Conservation (phyloP, 2,329 filamentous ascomycete species). For the Cordyceps pruinosa region DNA sequence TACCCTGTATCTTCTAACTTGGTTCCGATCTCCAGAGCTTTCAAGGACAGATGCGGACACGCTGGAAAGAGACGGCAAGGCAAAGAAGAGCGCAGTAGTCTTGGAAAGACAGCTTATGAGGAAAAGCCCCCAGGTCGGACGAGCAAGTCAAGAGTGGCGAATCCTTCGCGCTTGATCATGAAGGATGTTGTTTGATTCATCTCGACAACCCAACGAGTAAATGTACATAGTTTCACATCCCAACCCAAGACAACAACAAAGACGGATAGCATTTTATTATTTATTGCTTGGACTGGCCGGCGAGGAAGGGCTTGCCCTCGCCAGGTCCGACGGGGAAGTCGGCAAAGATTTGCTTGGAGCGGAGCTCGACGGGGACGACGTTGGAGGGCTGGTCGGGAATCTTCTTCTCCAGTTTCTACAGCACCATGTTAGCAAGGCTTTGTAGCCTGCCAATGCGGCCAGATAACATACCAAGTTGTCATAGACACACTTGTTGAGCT, state of each 20-base stretch:
- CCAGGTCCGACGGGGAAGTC: constrained; percentile 41
- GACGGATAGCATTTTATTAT: constrained; percentile 16
- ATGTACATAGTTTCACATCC: constrained; percentile 10
- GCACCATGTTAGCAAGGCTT: neutral
- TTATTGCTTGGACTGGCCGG: constrained; percentile 28
- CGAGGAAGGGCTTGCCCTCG: constrained; percentile 37
- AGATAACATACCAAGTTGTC: constrained; percentile 74
- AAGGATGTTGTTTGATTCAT: constrained; percentile 4
- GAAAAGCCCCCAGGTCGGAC: neutral
- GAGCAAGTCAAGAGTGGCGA: neutral
- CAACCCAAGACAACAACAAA: neutral
- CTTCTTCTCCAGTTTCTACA: constrained; percentile 71
- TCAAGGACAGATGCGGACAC: too few species aligned
- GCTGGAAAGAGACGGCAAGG: too few species aligned
- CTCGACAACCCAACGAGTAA: constrained; percentile 8
- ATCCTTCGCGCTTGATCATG: neutral
- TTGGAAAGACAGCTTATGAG: neutral
- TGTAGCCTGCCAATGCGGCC: neutral
- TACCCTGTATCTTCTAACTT: too few species aligned
- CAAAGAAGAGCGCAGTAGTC: neutral
- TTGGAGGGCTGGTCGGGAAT: constrained; percentile 67
- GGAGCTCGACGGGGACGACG: constrained; percentile 66
- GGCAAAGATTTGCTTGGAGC: constrained; percentile 56
- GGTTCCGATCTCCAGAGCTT: too few species aligned
- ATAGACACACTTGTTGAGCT: constrained; percentile 90